Base-by-base conservation (phyloP, 306 rosid species). In the Quercus parvula region DNA sequence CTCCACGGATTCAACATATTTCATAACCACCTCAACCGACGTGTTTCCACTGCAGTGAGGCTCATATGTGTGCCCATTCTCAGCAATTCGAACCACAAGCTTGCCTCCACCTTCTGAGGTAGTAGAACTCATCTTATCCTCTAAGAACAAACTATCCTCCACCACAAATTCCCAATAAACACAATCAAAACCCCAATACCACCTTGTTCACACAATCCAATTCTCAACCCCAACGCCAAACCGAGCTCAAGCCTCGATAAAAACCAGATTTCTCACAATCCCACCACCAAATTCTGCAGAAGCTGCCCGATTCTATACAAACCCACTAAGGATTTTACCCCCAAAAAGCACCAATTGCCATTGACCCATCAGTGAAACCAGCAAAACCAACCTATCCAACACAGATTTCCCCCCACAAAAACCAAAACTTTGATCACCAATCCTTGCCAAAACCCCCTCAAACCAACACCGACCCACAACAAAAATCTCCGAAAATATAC, bases 21-120 rank as follows among this genome's bases (percentile, higher is more conserved):
- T 61, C 99, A 93, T 96, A 55, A 96, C 90, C 4, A 67, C 91
- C 80, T 90, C 98, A 52, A 96, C 99, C 5, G 80, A 87, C 25
- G 86, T 90, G 66, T 83, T 85, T 24, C 87, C 99, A 25, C 88
- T 84, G 28, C 98, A 96, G 24, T 80, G 86, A 22, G 91, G 86
- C 89, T 90, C 94, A 74, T 84, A 89, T 1, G 98, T 87, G 78
- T 82, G 94, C 22, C 99, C 99, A 86, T 93, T 96, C 81, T 90
- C 98, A 56, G 99, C 97, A 85, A 93, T 85, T 86, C 87, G 97
- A 84, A 96, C 93, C 59, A 91, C 79, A 51, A 96, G 88, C 85
- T 86, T 92, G 22, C 96, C 93, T 71, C 73, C 79, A 75, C 88
- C 85, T 58, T 90, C 92, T 14, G 81, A 69, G 69, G 80, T 71